Base-by-base conservation (phyloP, 345 rosid species). In the Gossypium arboreum region DNA sequence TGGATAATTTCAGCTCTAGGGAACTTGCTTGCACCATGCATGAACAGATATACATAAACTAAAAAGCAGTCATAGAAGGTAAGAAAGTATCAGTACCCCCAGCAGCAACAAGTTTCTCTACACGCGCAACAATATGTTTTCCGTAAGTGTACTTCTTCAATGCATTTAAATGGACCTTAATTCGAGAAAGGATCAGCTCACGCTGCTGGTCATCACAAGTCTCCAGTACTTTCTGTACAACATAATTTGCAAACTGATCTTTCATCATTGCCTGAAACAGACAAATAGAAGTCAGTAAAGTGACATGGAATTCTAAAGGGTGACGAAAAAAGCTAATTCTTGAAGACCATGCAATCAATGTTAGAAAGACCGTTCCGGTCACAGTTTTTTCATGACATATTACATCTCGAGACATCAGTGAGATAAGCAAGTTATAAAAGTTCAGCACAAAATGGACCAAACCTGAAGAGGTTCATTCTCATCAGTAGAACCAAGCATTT, bases 61-160 rank as follows among this genome's bases (percentile, higher is more conserved):
- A 9, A 41, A 7, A 57, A 48, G 51, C 20, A 45, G 50, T 7
- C 16, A 71, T 13, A 15, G 9, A 47, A 25, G 44, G 16, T 9
- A 45, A 25, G 45, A 74, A 70, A 70, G 60, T 73, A 22, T 20
- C 2, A 8, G 48, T 84, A 91, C 97, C 97, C 68, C 97, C 97
- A 80, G 97, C 92, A 73, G 88, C 94, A 75, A 91, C 92, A 71
- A 92, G 94, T 83, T 90, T 43, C 86, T 91, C 94, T 79, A 91
- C 92, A 52, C 94, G 94, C 0, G 94, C 92, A 75, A 90, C 97
- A 20, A 91, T 89, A 74, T 91, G 97, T 83, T 91, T 89, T 72
- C 97, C 97, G 0, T 89, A 91, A 5, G 97, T 89, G 83, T 91
- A 91, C 76, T 89, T 91, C 86, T 91, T 91, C 84, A 91, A 74